Percentiles rank a stretch among this genome's conserved stretches.
These are phyloP conservation scores for Rhizopogon salebrosus DNA, from an alignment of 768 basidiomycete genomes.

Conservation along the genomic window DNA sequence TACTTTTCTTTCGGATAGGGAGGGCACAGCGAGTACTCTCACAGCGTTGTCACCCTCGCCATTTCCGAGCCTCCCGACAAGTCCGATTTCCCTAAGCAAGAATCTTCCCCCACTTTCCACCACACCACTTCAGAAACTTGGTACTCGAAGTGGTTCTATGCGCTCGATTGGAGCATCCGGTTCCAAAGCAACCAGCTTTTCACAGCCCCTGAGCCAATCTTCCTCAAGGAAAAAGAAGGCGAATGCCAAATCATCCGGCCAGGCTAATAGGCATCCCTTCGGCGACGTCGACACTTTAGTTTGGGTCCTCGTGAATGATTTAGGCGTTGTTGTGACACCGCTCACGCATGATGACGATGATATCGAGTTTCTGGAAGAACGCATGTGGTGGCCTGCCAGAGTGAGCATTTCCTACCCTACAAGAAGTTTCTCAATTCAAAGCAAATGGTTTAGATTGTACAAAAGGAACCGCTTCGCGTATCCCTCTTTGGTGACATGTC, in stretches of 20 bases:
- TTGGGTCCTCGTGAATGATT: constrained; percentile 49
- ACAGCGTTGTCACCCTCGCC: constrained; percentile 19
- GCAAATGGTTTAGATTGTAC: constrained; percentile 16
- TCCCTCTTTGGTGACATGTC: constrained; percentile 27
- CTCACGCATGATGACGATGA: constrained; percentile 22
- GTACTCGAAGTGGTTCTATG: constrained; percentile 11
- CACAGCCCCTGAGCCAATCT: constrained; percentile 16
- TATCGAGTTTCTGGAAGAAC: constrained; percentile 8
- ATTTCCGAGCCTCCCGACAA: constrained; percentile 20
- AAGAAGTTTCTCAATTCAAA: background rate
- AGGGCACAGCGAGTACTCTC: constrained; percentile 4
- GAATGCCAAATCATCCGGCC: constrained; percentile 2
- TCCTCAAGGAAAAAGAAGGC: constrained; percentile 17
- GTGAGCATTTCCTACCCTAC: constrained; percentile 32
- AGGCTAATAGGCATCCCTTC: constrained; percentile 10
- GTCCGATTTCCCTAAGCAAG: constrained; percentile 8
- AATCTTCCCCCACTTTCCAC: constrained; percentile 16
- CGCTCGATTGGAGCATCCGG: constrained; percentile 2
- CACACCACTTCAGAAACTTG: background rate
- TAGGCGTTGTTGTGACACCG: constrained; percentile 25
- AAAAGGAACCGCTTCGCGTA: constrained; percentile 21
- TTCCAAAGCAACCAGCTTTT: constrained; percentile 8
- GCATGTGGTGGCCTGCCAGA: constrained; percentile 71
- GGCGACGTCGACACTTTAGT: constrained; percentile 35
- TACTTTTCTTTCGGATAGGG: constrained; percentile 2